A percentile compares a stretch with the other conserved stretches of the same genome.
Conservation (phyloP, 495 filamentous ascomycete species). For the Neurospora cerealis region DNA sequence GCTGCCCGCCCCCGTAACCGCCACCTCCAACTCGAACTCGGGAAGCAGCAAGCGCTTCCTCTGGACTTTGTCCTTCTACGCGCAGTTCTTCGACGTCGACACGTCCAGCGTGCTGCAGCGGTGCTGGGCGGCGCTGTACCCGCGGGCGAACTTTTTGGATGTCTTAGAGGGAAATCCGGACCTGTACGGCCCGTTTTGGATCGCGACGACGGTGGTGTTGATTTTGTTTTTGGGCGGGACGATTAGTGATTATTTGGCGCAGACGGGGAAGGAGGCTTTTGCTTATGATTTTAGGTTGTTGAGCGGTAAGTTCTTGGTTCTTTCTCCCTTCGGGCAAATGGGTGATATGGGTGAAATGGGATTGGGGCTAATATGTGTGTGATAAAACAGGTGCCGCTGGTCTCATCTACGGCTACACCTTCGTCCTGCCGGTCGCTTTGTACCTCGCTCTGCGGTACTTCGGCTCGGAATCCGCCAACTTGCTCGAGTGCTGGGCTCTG, state of each 20-base stretch:
- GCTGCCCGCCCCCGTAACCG: constrained; percentile 48
- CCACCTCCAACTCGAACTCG: constrained; percentile 30
- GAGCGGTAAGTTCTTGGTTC: constrained; percentile 47
- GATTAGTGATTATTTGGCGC: constrained; percentile 75
- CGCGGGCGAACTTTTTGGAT: constrained; percentile 88
- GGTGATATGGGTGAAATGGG: background rate
- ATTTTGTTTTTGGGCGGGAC: constrained; percentile 93
- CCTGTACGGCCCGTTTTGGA: constrained; percentile 93
- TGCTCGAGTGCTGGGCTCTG: constrained; percentile 87
- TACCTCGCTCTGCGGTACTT: constrained; percentile 93
- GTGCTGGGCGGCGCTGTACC: constrained; percentile 76
- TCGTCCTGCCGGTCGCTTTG: constrained; percentile 67
- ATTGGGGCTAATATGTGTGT: constrained; percentile 14
- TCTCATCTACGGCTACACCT: constrained; percentile 88
- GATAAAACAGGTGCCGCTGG: constrained; percentile 58
- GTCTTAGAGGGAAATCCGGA: constrained; percentile 96
- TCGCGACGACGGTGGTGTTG: constrained; percentile 92
- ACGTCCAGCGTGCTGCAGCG: constrained; percentile 76
- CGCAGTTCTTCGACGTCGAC: constrained; percentile 96
- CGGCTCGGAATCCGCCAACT: constrained; percentile 74
- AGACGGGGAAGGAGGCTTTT: constrained; percentile 30
- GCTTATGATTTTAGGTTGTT: constrained; percentile 84
- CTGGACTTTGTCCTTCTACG: constrained; percentile 89
- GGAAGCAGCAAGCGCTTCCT: constrained; percentile 68
- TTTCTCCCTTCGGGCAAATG: background rate